Conservation (phyloP, 2,329 filamentous ascomycete genomes). For the Geosmithia morbida region DNA sequence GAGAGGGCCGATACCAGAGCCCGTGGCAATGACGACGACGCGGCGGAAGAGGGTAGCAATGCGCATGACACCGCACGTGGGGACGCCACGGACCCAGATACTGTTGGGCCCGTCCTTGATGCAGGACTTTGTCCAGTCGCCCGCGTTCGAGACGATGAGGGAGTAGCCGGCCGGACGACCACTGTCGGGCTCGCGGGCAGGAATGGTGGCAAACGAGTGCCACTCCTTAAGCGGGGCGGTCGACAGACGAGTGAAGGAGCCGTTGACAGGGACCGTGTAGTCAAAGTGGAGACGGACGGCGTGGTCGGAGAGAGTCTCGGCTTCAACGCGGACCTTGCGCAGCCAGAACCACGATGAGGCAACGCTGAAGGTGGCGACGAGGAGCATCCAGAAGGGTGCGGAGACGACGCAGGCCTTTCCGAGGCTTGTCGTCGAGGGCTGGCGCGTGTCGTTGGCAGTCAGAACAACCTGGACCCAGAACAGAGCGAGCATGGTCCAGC, state of each 20-base stretch:
- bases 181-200: slow-evolving; percentile 27
- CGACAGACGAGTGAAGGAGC: slow-evolving; percentile 38
- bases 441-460: slow-evolving; percentile 26
- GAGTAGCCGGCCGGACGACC: slow-evolving; percentile 32
- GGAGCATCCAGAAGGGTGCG: slow-evolving; percentile 51
- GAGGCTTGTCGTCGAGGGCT: slow-evolving; percentile 16
- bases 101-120: slow-evolving; percentile 46
- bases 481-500: slow-evolving; percentile 51
- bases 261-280: slow-evolving; percentile 41
- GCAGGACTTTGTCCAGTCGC: slow-evolving; percentile 56
- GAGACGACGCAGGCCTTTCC: slow-evolving; percentile 20
- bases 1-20: slow-evolving; percentile 59
- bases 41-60: slow-evolving; percentile 51
- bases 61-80: slow-evolving; percentile 52
- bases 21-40: slow-evolving; percentile 54
- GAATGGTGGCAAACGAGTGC: slow-evolving; percentile 65
- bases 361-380: slow-evolving; percentile 48
- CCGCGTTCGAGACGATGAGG: slow-evolving; percentile 55
- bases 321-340: slow-evolving; percentile 48
- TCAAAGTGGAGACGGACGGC: slow-evolving; percentile 57
- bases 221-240: slow-evolving; percentile 52
- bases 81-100: slow-evolving; percentile 55
- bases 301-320: slow-evolving; percentile 56
- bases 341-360: slow-evolving; percentile 62
- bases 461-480: slow-evolving; percentile 52